These are phyloP conservation scores for Ophiostoma sp. DNA, from an alignment of 2,329 filamentous ascomycete species.

Conservation along the genomic window DNA sequence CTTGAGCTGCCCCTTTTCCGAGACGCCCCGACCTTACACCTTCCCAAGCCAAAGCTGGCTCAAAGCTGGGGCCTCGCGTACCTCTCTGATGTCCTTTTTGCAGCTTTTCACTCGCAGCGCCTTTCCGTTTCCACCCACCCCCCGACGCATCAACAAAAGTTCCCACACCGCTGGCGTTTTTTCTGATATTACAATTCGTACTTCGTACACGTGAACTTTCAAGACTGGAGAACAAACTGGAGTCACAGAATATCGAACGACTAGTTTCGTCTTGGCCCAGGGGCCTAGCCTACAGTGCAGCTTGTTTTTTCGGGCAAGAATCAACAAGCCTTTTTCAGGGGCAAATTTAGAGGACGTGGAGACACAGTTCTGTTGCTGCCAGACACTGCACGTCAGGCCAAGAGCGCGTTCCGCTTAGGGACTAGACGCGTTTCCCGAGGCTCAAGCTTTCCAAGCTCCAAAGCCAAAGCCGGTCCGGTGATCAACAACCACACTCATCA, in stretches of 20 bases:
- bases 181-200: not conserved
- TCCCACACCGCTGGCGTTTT: not conserved
- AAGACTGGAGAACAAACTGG: not conserved
- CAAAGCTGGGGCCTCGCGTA: not conserved
- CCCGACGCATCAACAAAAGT: not conserved
- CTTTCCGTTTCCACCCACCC: not conserved
- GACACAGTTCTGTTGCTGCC: not conserved
- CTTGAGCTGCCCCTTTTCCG: conserved; percentile 15
- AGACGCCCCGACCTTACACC: not conserved
- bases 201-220: not conserved
- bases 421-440: conserved; percentile 15
- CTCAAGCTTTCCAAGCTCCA: not conserved
- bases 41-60: not conserved
- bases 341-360: not conserved
- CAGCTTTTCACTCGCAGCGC: not conserved
- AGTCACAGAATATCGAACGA: not conserved
- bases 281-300: not conserved
- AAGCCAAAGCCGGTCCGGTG: conserved; percentile 4
- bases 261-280: conserved; percentile 7
- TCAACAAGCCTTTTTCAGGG: not conserved
- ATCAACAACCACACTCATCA: not conserved
- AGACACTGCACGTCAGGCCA: not conserved
- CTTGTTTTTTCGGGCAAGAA: not conserved
- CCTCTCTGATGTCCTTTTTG: not conserved
- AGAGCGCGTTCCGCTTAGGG: conserved; percentile 3